Evolutionary conservation across 441 rosid genomes (phyloP).

Genomic region (Brassica hybrid): DNA sequence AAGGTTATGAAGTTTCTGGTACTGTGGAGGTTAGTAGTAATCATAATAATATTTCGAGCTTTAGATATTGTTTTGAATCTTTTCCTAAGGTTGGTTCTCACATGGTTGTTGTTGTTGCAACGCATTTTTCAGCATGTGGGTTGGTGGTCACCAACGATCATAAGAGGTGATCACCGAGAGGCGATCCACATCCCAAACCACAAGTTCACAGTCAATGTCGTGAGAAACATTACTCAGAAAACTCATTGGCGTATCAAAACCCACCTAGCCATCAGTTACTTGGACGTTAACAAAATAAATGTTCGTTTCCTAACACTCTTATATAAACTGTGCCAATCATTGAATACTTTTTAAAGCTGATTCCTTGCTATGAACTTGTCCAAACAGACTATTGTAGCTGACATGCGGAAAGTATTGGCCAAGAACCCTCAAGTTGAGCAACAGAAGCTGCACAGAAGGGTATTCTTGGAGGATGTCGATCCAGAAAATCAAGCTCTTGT

Average conservation of each 20-base stretch:
- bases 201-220: slow-evolving; percentile 87
- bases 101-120: not conserved
- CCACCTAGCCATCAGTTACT: slow-evolving; percentile 88
- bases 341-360: slow-evolving; percentile 8
- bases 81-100: not conserved
- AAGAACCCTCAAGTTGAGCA: slow-evolving; percentile 98
- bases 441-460: slow-evolving; percentile 90
- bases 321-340: slow-evolving; percentile 7
- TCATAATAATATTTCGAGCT: slow-evolving; percentile 21
- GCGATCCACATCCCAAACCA: slow-evolving; percentile 97
- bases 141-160: slow-evolving; percentile 96
- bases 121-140: slow-evolving; percentile 74
- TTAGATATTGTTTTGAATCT: slow-evolving; percentile 8
- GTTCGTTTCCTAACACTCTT: slow-evolving; percentile 47
- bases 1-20: slow-evolving; percentile 96
- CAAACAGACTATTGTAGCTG: slow-evolving; percentile 82
- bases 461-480: slow-evolving; percentile 78
- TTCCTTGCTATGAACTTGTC: slow-evolving; percentile 20
- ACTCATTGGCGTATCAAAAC: slow-evolving; percentile 98
- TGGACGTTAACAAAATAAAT: slow-evolving; percentile 82
- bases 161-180: slow-evolving; percentile 97
- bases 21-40: slow-evolving; percentile 86
- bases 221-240: slow-evolving; percentile 91
- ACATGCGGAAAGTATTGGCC: slow-evolving; percentile 94
- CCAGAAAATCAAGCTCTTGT: slow-evolving; percentile 87